Evolutionary conservation across 1,284 basidiomycete species (phyloP).

Genomic region (Microbotryum silenes-acaulis): DNA sequence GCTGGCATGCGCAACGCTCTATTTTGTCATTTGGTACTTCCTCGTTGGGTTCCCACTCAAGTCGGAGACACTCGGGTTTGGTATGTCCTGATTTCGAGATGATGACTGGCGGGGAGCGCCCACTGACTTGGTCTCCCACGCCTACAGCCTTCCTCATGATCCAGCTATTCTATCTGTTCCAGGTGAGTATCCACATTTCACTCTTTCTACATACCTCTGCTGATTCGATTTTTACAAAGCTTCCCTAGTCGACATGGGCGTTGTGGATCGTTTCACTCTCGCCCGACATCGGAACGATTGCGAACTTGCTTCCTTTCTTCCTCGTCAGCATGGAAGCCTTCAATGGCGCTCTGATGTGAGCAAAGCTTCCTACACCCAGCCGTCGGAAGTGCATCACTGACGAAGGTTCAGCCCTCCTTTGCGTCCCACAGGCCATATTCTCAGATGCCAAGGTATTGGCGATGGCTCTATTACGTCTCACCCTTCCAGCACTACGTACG

Average conservation of each 20-base stretch:
- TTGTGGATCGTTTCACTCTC: constrained; percentile 34
- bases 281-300: constrained; percentile 31
- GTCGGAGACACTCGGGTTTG: constrained; percentile 54
- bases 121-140: not conserved
- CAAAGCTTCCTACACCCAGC: not conserved
- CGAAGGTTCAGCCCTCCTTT: constrained; percentile 9
- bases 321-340: constrained; percentile 36
- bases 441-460: constrained; percentile 33
- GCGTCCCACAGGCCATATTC: constrained; percentile 21
- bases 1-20: constrained; percentile 57
- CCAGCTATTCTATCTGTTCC: constrained; percentile 34
- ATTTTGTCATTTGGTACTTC: constrained; percentile 55
- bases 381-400: not conserved
- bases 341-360: constrained; percentile 33
- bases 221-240: too few relatives aligned
- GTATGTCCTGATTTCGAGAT: constrained; percentile 65
- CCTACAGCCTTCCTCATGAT: constrained; percentile 28
- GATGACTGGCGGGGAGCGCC: not conserved
- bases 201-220: too few relatives aligned
- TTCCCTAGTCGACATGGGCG: constrained; percentile 32
- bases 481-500: constrained; percentile 51
- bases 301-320: constrained; percentile 35
- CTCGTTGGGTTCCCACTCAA: constrained; percentile 44
- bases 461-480: constrained; percentile 58
- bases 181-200: not conserved